A percentile compares a stretch with the other conserved stretches of the same genome.
Evolutionary conservation across 306 rosid species (phyloP).

Genomic region (Casuarina glauca): DNA sequence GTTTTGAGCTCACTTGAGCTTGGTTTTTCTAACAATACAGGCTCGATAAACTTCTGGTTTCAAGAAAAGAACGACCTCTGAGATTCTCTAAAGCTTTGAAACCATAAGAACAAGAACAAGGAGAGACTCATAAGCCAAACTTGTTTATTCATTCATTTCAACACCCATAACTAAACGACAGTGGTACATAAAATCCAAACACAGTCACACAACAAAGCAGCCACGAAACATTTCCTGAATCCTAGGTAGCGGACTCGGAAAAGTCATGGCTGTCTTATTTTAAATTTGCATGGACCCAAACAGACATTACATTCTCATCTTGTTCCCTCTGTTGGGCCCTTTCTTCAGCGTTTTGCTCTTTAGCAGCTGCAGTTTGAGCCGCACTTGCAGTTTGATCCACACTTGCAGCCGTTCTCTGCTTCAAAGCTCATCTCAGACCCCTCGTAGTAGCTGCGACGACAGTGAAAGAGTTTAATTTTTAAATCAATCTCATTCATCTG

Average conservation of each 20-base stretch:
- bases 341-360: conserved; percentile 10
- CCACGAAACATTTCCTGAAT: background rate
- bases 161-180: background rate
- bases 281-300: background rate
- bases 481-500: too few relatives aligned
- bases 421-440: conserved; percentile 43
- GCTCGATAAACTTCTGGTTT: too few relatives aligned
- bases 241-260: background rate
- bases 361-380: conserved; percentile 33
- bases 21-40: too few relatives aligned
- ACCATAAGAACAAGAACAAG: too few relatives aligned
- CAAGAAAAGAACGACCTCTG: too few relatives aligned
- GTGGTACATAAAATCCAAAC: background rate
- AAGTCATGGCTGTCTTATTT: conserved; percentile 1
- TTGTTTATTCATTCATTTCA: background rate
- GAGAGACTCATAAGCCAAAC: background rate
- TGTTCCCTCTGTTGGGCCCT: background rate
- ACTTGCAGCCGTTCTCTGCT: conserved; percentile 32
- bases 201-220: background rate
- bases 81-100: too few relatives aligned
- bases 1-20: too few relatives aligned
- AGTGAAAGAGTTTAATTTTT: background rate
- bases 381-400: conserved; percentile 32
- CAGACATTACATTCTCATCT: background rate
- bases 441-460: conserved; percentile 3